A percentile compares a stretch with the other conserved stretches of the same genome.
Evolutionary conservation across 306 rosid genomes (phyloP).

Genomic region (Herpetospermum pedunculosum): DNA sequence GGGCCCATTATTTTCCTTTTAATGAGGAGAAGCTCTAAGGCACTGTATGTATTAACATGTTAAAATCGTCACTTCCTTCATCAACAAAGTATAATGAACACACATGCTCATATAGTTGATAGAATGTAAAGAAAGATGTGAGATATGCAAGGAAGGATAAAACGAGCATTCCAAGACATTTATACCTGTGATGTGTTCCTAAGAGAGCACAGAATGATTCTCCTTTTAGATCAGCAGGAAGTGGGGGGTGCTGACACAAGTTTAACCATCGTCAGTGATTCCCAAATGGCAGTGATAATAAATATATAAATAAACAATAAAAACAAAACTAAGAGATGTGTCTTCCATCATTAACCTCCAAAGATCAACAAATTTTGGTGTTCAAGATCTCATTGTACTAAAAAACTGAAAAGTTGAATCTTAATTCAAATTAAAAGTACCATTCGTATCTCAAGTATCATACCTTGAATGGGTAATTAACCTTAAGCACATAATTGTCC

Average conservation of each 20-base stretch:
- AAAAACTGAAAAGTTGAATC: neutral
- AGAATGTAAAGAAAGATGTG: neutral
- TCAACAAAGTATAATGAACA: neutral
- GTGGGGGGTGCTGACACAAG: slow-evolving; percentile 57
- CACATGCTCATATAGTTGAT: neutral
- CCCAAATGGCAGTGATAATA: neutral
- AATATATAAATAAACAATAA: neutral
- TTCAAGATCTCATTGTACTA: neutral
- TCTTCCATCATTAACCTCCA: slow-evolving; percentile 2
- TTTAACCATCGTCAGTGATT: neutral
- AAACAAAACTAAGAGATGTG: neutral
- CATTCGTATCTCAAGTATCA: slow-evolving; percentile 12
- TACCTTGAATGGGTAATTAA: slow-evolving; percentile 88
- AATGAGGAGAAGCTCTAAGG: slow-evolving; percentile 74
- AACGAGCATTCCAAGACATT: neutral
- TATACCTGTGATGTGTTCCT: slow-evolving; percentile 79
- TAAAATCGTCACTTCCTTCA: neutral
- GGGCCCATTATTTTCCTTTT: slow-evolving; percentile 93
- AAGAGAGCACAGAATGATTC: slow-evolving; percentile 54
- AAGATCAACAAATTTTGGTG: neutral
- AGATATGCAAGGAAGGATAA: neutral
- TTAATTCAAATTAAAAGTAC: neutral
- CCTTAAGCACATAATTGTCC: slow-evolving; percentile 73
- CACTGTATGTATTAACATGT: slow-evolving; percentile 44
- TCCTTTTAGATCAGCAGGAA: slow-evolving; percentile 68